Conservation (phyloP, 495 filamentous ascomycete genomes). For the Penicillium silybi region DNA sequence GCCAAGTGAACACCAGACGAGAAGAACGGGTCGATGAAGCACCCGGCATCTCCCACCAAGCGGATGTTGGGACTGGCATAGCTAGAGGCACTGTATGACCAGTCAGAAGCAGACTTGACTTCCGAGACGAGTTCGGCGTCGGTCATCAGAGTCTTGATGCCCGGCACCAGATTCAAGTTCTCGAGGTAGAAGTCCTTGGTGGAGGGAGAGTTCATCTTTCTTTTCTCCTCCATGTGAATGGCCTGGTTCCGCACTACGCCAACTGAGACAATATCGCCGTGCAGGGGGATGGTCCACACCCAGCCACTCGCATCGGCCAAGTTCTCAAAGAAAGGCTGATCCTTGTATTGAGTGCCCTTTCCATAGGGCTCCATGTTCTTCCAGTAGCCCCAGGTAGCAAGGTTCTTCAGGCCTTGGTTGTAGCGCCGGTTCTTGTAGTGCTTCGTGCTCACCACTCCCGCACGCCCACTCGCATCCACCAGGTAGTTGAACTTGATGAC, state of each 20-base stretch:
- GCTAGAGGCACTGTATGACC: constrained; percentile 39
- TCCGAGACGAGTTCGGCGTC: constrained; percentile 28
- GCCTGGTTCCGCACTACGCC: constrained; percentile 35
- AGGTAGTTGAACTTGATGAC: constrained; percentile 33
- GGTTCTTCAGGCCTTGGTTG: constrained; percentile 36
- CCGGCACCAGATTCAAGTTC: constrained; percentile 26
- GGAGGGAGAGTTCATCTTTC: constrained; percentile 15
- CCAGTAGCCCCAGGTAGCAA: constrained; percentile 42
- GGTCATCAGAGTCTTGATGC: constrained; percentile 22
- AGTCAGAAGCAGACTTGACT: constrained; percentile 39
- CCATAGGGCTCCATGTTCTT: constrained; percentile 19
- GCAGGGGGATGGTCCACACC: constrained; percentile 31
- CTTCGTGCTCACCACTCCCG: constrained; percentile 31
- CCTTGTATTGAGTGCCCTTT: constrained; percentile 7
- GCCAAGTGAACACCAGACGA: constrained; percentile 50
- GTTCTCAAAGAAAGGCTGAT: constrained; percentile 36
- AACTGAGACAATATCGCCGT: constrained; percentile 31
- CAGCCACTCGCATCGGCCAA: constrained; percentile 35
- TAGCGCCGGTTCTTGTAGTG: constrained; percentile 34
- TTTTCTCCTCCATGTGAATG: constrained; percentile 23
- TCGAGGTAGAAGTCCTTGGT: constrained; percentile 37
- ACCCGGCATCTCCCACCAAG: constrained; percentile 39
- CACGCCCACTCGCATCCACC: constrained; percentile 37
- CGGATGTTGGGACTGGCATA: constrained; percentile 35
- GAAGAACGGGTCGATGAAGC: constrained; percentile 44